These are phyloP conservation scores for Colletotrichum chrysophilum DNA, from an alignment of 2,329 filamentous ascomycete species.

Conservation along the genomic window DNA sequence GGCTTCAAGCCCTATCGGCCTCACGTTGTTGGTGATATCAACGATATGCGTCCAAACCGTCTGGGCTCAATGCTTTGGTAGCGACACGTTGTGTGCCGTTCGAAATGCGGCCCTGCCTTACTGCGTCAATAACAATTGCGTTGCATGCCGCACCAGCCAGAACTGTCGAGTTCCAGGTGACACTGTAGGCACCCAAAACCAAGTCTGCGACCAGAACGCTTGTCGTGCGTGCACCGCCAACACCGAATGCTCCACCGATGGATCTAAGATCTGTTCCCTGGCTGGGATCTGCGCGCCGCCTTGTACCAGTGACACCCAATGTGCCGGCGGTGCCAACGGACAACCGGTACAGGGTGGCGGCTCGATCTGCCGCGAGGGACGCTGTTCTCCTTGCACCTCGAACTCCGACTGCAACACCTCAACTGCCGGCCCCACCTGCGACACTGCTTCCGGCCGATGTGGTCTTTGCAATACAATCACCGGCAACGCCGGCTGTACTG, in stretches of 20 bases:
- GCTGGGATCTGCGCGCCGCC: not conserved
- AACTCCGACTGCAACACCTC: not conserved
- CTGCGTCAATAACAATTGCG: not conserved
- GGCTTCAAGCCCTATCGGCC: not conserved
- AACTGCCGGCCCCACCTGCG: not conserved
- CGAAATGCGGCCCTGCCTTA: not conserved
- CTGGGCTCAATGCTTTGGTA: not conserved
- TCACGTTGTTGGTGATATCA: not conserved
- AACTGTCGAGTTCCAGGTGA: not conserved
- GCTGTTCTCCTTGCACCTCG: not conserved
- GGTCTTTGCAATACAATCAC: not conserved
- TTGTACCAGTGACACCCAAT: not conserved
- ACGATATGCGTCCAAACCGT: not conserved
- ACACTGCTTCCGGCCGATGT: not conserved
- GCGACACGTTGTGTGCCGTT: not conserved
- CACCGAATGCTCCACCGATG: not conserved
- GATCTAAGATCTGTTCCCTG: not conserved
- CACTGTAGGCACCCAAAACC: not conserved
- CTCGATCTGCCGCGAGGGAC: not conserved
- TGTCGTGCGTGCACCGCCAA: not conserved
- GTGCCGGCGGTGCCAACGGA: not conserved
- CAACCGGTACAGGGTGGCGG: not conserved
- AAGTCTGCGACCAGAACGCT: not conserved
- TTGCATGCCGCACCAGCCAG: not conserved
- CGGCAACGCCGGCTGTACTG: not conserved